Percentiles rank a stretch among this genome's conserved stretches.
phyloP scores from a whole-genome alignment of 257 asterid genomes.

The Solanum pimpinellifolium region DNA sequence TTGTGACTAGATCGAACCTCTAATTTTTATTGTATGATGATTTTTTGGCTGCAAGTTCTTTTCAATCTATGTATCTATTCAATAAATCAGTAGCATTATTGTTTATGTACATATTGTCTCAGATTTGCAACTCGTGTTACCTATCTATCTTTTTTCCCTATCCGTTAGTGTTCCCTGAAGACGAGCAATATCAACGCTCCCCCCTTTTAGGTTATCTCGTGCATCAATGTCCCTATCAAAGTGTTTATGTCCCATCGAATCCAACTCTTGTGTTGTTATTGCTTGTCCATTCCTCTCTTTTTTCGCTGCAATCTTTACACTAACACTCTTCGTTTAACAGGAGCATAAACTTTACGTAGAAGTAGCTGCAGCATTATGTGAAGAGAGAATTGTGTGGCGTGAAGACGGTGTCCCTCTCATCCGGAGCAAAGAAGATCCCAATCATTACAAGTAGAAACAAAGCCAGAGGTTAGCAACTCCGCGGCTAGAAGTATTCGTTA shows the following conservation, averaged over 20 bases:
- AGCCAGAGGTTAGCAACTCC: background rate
- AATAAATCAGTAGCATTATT: background rate
- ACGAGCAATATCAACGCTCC: background rate
- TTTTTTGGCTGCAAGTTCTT: background rate
- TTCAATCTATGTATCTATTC: background rate
- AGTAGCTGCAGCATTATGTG: constrained; percentile 56
- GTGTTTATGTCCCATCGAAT: background rate
- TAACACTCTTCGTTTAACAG: constrained; percentile 14
- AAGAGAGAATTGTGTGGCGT: constrained; percentile 60
- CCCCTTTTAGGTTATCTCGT: background rate
- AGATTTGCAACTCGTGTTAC: background rate
- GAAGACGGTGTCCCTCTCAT: constrained; percentile 77
- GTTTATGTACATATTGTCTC: background rate
- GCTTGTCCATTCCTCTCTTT: background rate
- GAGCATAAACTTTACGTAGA: constrained; percentile 63
- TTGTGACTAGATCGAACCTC: background rate
- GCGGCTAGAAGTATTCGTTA: background rate
- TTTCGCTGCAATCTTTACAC: background rate
- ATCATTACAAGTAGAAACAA: constrained; percentile 11
- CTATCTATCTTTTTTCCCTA: background rate
- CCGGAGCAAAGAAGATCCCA: constrained; percentile 42
- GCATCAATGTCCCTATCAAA: background rate
- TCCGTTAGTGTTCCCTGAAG: background rate
- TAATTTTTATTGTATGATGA: rapidly evolving
- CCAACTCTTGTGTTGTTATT: background rate